Base-by-base conservation (phyloP, 208 protist species). In the Crithidia thermophila region DNA sequence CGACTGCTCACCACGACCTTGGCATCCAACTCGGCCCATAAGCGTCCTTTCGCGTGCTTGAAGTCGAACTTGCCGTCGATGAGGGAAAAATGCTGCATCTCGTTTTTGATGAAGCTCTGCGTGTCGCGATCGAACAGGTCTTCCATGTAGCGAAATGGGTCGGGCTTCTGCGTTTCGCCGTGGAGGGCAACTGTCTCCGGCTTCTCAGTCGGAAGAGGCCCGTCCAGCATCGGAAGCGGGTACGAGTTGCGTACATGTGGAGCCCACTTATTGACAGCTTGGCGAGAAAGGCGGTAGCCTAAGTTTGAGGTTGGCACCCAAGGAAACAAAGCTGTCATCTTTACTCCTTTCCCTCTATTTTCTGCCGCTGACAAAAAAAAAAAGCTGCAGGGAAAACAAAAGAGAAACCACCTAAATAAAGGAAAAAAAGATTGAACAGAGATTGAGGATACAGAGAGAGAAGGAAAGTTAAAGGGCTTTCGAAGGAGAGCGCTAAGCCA, bases 71-170 rank as follows among this genome's bases (percentile, higher is more conserved):
- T 94, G 27, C 75, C 45, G 67, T 83, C 79, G 66, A 94, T 67
- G 5, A 94, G 49, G 0, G 71, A 67, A 42, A 85, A 94, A 50
- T 94, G 89, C 49, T 81, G 66, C 58, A 79, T 81, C 67, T 97
- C 91, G 13, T 62, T 78, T 33, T 88, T 86, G 16, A 86, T 72
- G 59, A 83, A 92, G 30, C 76, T 63, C 40, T 89, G 80, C 5
- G 91, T 97, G 39, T 84, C 67, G n/a, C 84, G 67, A 52, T 94
- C 78, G 65, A 93, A 94, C 20, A 97, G 72, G 56, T 94, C 85
- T 43, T 97, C 89, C 88, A 94, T 94, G 75, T 94, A 97, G 58
- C 71, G 71, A 67, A 97, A 97, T 23, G 88, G 81, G 63, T 97
- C 91, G 3, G 16, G 34, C 33, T 83, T 81, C 42, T 87, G 80